Percentiles rank a stretch among this genome's conserved stretches.
Evolutionary conservation across 2,329 filamentous ascomycete species (phyloP).

Genomic region (Monilinia aucupariae): DNA sequence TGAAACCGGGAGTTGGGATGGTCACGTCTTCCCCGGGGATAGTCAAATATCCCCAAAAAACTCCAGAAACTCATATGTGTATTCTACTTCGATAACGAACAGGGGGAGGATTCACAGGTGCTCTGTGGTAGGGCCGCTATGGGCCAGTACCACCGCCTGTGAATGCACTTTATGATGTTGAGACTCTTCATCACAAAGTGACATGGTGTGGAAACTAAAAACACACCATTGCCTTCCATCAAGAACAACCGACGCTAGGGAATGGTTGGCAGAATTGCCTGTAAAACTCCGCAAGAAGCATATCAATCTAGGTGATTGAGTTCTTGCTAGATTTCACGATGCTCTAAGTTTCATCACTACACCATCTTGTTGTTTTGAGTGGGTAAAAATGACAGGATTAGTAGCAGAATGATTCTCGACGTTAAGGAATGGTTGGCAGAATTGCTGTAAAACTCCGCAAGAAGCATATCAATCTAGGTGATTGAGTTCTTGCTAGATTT

Average conservation of each 20-base stretch:
- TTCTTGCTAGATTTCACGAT: background rate
- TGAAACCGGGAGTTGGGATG: slow-evolving; percentile 41
- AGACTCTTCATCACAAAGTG: background rate
- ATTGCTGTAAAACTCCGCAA: background rate
- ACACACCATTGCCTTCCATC: background rate
- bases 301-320: background rate
- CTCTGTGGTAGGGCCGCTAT: background rate
- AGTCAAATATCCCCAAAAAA: slow-evolving; percentile 21
- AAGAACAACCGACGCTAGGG: background rate
- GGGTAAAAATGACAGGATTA: too few relatives aligned
- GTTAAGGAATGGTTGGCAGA: background rate
- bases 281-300: background rate
- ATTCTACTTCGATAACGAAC: background rate
- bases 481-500: background rate
- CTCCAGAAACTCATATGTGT: background rate
- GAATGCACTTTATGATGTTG: background rate
- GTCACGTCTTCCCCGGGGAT: slow-evolving; percentile 43
- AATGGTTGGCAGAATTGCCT: background rate
- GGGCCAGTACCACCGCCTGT: background rate
- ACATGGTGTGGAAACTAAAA: background rate
- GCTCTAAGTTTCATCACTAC: background rate
- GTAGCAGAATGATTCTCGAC: too few relatives aligned
- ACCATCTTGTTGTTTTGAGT: too few relatives aligned
- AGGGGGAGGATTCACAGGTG: background rate
- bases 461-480: background rate